These are phyloP conservation scores for Mycena galopus DNA, from an alignment of 768 basidiomycete species.

Conservation along the genomic window DNA sequence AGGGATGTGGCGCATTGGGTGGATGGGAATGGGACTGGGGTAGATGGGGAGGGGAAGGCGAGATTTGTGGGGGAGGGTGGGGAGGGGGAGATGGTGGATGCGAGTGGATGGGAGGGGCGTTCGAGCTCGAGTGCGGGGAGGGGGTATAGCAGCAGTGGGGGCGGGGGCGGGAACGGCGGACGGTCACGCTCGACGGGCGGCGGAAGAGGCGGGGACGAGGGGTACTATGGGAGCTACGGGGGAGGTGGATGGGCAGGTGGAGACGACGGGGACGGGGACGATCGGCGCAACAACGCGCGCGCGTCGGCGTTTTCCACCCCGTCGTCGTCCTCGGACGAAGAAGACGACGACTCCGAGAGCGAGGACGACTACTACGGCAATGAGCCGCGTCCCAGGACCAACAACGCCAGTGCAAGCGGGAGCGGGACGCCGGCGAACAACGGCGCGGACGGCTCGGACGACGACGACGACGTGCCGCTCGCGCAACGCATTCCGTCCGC, in stretches of 20 bases:
- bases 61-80: constrained; percentile 24
- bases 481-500: constrained; percentile 88
- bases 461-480: constrained; percentile 88
- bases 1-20: constrained; percentile 26
- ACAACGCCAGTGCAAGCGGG: not conserved
- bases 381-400: constrained; percentile 25
- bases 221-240: constrained; percentile 38
- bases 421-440: constrained; percentile 8
- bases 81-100: constrained; percentile 41
- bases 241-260: constrained; percentile 40
- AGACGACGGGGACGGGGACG: constrained; percentile 52
- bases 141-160: constrained; percentile 26
- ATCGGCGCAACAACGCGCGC: constrained; percentile 42
- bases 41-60: not conserved
- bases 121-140: constrained; percentile 42
- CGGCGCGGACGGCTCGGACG: constrained; percentile 46
- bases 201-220: constrained; percentile 29
- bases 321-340: constrained; percentile 16
- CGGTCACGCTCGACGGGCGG: constrained; percentile 34
- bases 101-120: constrained; percentile 44
- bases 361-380: constrained; percentile 41
- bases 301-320: constrained; percentile 50
- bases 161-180: constrained; percentile 33
- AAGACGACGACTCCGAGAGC: constrained; percentile 5
- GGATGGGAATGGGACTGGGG: constrained; percentile 9